Evolutionary conservation across 495 filamentous ascomycete species (phyloP).

Genomic region (Sphaerosporella brunnea): DNA sequence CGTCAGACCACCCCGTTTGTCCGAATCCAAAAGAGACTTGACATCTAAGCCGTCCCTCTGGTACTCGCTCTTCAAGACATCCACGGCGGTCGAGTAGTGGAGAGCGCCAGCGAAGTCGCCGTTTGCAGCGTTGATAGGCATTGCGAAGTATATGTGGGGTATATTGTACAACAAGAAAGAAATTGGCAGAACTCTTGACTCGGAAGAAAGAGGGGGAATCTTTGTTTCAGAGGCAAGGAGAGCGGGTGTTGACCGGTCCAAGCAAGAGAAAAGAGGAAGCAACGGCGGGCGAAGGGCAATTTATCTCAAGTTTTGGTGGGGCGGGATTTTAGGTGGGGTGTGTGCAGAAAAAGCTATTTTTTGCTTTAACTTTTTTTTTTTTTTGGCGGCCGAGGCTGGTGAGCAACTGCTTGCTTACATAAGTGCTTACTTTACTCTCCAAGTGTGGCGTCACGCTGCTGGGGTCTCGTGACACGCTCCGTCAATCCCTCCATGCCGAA

Average conservation of each 20-base stretch:
- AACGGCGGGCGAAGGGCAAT: slow-evolving; percentile 13
- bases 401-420: no score
- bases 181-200: slow-evolving; percentile 7
- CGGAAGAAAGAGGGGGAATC: slow-evolving; percentile 18
- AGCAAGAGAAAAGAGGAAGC: slow-evolving; percentile 16
- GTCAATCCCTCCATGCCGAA: no score
- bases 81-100: slow-evolving; percentile 51
- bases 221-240: slow-evolving; percentile 20
- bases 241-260: slow-evolving; percentile 26
- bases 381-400: not conserved
- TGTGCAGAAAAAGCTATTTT: no score
- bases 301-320: no score
- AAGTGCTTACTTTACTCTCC: no score
- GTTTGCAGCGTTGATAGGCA: slow-evolving; percentile 14
- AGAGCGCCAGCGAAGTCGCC: slow-evolving; percentile 27
- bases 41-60: slow-evolving; percentile 67
- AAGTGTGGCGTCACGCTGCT: no score
- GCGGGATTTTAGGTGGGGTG: no score
- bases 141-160: slow-evolving; percentile 6
- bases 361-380: not conserved
- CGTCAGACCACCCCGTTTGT: slow-evolving; percentile 74
- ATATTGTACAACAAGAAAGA: slow-evolving; percentile 2
- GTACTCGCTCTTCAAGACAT: slow-evolving; percentile 60
- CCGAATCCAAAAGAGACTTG: slow-evolving; percentile 67
- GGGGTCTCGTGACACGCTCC: no score